These are phyloP conservation scores for Colletotrichum truncatum DNA, from an alignment of 2,329 filamentous ascomycete genomes.

Conservation along the genomic window DNA sequence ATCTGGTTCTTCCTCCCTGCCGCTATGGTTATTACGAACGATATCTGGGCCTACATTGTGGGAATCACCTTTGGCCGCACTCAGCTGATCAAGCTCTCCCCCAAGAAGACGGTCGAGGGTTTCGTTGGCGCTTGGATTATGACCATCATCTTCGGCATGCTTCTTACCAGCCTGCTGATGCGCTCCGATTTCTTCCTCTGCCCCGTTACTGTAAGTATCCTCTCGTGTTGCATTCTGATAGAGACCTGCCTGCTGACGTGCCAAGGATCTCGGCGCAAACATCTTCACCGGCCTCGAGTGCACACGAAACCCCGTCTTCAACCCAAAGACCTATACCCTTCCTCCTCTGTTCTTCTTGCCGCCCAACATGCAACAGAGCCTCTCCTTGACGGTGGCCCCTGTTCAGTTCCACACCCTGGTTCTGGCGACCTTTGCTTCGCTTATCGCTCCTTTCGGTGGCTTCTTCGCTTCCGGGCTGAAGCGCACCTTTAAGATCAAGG, in stretches of 20 bases:
- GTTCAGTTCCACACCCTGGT: conserved; percentile 94
- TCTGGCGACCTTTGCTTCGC: conserved; percentile 91
- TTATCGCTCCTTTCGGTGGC: conserved; percentile 96
- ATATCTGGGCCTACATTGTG: conserved; percentile 98
- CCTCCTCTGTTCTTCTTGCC: conserved; percentile 78
- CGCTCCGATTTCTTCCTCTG: conserved; percentile 98
- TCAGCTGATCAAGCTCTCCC: conserved; percentile 96
- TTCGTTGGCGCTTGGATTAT: conserved; percentile 97
- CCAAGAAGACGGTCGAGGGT: conserved; percentile 99
- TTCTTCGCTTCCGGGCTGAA: conserved; percentile 99
- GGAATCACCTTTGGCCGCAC: conserved; percentile 97
- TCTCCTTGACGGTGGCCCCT: conserved; percentile 80
- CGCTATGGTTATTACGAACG: conserved; percentile 95
- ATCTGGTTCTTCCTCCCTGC: conserved; percentile 99
- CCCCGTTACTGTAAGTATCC: conserved; percentile 78
- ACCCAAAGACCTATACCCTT: conserved; percentile 77
- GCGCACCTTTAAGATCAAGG: conserved; percentile 99
- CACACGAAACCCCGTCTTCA: conserved; percentile 90
- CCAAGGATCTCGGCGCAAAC: conserved; percentile 87
- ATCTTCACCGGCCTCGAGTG: conserved; percentile 91
- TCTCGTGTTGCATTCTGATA: not conserved
- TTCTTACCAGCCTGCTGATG: conserved; percentile 85
- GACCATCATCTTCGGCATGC: conserved; percentile 86
- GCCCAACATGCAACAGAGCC: conserved; percentile 54
- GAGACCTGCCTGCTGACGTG: not conserved